Percentiles rank a stretch among this genome's conserved stretches.
Conservation (phyloP, 352 stramenopile species). For the Phytopythium litorale region DNA sequence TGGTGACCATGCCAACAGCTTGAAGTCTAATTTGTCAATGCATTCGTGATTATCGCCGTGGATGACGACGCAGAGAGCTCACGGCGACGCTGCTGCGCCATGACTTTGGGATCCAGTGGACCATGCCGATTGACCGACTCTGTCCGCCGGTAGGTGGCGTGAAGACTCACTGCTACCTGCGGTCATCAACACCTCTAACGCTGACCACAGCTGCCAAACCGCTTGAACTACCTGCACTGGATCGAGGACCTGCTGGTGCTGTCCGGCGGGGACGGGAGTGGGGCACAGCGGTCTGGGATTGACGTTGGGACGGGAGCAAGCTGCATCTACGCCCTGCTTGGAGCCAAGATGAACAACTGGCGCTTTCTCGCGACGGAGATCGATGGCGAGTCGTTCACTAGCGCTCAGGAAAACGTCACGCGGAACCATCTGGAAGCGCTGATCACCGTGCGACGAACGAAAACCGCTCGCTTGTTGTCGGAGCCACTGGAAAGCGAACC, state of each 20-base stretch:
- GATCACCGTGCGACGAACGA: constrained; percentile 48
- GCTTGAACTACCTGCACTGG: constrained; percentile 96
- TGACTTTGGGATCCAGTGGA: constrained; percentile 90
- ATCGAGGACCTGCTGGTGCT: constrained; percentile 86
- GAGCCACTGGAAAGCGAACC: constrained; percentile 41
- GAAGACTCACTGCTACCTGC: no score
- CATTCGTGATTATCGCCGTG: no score
- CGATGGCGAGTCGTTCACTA: constrained; percentile 78
- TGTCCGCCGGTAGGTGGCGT: constrained; percentile 88
- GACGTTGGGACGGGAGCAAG: constrained; percentile 95
- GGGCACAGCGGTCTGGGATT: constrained; percentile 58
- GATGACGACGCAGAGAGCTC: constrained; percentile 56
- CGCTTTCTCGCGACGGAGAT: constrained; percentile 95
- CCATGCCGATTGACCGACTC: constrained; percentile 89
- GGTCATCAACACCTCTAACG: not conserved
- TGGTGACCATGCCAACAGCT: not conserved
- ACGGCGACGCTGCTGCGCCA: constrained; percentile 90
- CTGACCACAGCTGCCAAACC: constrained; percentile 59
- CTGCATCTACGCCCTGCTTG: constrained; percentile 95
- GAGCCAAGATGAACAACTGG: constrained; percentile 85
- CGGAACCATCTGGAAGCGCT: constrained; percentile 79
- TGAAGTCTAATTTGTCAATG: not conserved
- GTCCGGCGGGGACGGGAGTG: not conserved
- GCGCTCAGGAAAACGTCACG: constrained; percentile 83
- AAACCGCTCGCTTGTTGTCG: constrained; percentile 36